phyloP scores from a whole-genome alignment of 257 asterid species.

The Asclepias syriaca region DNA sequence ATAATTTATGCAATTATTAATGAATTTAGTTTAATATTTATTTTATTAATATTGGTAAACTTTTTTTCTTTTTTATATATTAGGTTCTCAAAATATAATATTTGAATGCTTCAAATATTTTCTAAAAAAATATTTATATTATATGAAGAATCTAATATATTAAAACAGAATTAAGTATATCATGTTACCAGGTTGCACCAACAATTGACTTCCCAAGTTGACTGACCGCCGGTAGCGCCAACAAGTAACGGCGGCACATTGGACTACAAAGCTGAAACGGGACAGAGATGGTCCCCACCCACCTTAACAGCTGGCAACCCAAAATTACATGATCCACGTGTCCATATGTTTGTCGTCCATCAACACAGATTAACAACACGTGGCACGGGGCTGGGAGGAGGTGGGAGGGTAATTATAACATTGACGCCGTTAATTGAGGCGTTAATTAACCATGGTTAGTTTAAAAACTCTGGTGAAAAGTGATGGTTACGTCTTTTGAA shows the following conservation, averaged over 20 bases:
- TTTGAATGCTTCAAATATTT: too few species aligned
- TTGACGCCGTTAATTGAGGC: slow-evolving; percentile 6
- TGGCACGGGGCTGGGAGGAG: neutral
- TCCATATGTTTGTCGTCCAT: neutral
- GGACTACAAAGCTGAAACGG: neutral
- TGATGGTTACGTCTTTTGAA: neutral
- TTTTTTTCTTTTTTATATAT: too few species aligned
- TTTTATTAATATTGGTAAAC: too few species aligned
- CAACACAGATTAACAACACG: slow-evolving; percentile 19
- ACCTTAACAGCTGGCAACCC: neutral
- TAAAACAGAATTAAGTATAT: too few species aligned
- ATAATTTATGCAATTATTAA: too few species aligned
- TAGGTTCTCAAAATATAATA: too few species aligned
- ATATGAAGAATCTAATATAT: too few species aligned
- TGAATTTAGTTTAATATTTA: too few species aligned
- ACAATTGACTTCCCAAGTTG: neutral
- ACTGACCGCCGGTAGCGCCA: neutral
- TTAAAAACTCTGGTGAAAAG: neutral
- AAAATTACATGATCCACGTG: slow-evolving; percentile 24
- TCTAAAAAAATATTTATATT: too few species aligned
- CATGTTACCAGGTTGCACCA: too few species aligned
- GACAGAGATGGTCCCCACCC: neutral
- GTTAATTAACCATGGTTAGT: slow-evolving; percentile 11
- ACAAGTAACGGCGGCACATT: neutral
- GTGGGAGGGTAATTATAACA: neutral